Base-by-base conservation (phyloP, 2,329 filamentous ascomycete species). In the Lithohypha guttulata region DNA sequence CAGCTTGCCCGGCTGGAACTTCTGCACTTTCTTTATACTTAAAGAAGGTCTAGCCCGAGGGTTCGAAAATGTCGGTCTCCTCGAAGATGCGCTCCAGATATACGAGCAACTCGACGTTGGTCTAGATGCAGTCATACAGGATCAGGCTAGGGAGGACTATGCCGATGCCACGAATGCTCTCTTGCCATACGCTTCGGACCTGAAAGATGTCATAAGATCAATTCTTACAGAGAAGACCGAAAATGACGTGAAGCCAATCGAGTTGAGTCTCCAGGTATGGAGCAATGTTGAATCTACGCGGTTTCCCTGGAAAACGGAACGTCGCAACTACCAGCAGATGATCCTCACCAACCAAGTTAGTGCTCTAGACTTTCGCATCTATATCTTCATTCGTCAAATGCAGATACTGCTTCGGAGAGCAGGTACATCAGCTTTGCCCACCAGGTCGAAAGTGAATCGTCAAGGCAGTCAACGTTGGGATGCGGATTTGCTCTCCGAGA, bases 1-100 rank as follows among this genome's bases (percentile, higher is more conserved):
- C 32, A 79, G 70, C 22, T 64, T 98, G 13, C 91, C 91, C 0
- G 91, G 91, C 0, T 98, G 91, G 91, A 98, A 98, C 55, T 98
- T 98, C 57, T 96, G 91, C 61, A 98, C 91, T 0, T 98, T 98
- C 58, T 98, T 98, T 58, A 87, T 98, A 11, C 70, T 98, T 6
- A 98, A 98, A 55, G 91, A 98, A 59, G 91, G 91, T 0, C 65
- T 98, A 23, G 89, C 91, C 1, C 75, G 84, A 49, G 93, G 89
- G 0, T 94, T 98, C 50, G 93, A 98, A 59, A 96, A 84, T 55
- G 87, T 96, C 2, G 93, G 93, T 1, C 68, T 98, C 7, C 84
- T 95, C 6, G 91, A 98, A 55, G 91, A 98, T 68, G 89, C 91
- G 2, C 65, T 98, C 26, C 83, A 91, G 3, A 85, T 86, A 10